phyloP scores from a whole-genome alignment of 371 early-diverging fungal species.

The Mucor lusitanicus region DNA sequence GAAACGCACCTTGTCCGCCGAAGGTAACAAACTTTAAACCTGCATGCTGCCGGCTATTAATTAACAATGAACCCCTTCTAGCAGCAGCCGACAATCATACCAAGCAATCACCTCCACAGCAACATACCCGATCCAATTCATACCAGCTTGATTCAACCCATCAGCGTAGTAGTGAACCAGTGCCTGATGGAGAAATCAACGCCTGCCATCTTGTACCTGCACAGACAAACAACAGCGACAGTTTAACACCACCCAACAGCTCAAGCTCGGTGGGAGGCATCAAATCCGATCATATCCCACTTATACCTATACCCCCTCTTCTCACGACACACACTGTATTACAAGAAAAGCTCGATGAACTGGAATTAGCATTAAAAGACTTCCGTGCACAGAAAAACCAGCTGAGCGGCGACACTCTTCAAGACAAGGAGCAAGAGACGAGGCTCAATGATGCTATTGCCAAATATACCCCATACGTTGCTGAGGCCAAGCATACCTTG shows the following conservation, averaged over 20 bases:
- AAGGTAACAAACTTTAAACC: neutral
- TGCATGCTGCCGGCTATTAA: neutral
- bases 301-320: constrained; percentile 59
- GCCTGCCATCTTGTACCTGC: constrained; percentile 47
- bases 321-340: constrained; percentile 53
- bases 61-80: neutral
- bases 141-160: neutral
- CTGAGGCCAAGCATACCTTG: constrained; percentile 54
- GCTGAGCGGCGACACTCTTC: constrained; percentile 32
- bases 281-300: constrained; percentile 45
- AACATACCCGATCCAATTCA: constrained; percentile 17
- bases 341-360: constrained; percentile 39
- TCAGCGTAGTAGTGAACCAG: constrained; percentile 2
- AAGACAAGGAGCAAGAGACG: constrained; percentile 27
- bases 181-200: constrained; percentile 46
- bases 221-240: constrained; percentile 51
- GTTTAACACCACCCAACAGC: constrained; percentile 25
- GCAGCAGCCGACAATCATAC: neutral
- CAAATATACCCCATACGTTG: constrained; percentile 45
- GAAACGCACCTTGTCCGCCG: constrained; percentile 6
- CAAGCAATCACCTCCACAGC: neutral
- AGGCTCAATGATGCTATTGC: constrained; percentile 29
- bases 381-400: constrained; percentile 13
- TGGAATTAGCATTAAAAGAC: constrained; percentile 27
- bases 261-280: constrained; percentile 7